These are phyloP conservation scores for Flaveria brownii DNA, from an alignment of 129 eudicot genomes.

Conservation along the genomic window DNA sequence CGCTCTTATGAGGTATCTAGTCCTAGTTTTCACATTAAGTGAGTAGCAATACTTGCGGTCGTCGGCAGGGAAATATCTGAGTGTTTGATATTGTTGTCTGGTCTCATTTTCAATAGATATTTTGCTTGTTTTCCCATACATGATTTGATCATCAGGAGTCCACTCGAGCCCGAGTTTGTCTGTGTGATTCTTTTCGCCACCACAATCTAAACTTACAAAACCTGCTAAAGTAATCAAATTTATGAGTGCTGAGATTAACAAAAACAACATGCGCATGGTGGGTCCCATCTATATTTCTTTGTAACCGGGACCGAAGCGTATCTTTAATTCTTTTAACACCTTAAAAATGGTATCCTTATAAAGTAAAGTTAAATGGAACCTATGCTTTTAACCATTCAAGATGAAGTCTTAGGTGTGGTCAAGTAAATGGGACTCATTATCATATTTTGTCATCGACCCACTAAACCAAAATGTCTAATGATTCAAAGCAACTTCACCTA, in stretches of 20 bases:
- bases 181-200: constrained; percentile 66
- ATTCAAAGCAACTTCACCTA: background rate
- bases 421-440: background rate
- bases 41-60: constrained; percentile 84
- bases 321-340: background rate
- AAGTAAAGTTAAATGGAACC: background rate
- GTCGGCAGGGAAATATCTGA: constrained; percentile 87
- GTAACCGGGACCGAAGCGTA: constrained; percentile 66
- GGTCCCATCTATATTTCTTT: constrained; percentile 68
- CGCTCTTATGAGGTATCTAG: constrained; percentile 84
- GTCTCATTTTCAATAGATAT: constrained; percentile 64
- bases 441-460: background rate
- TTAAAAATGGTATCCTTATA: background rate
- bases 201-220: constrained; percentile 85
- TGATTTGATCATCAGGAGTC: constrained; percentile 65
- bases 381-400: background rate
- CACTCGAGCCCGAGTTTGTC: constrained; percentile 76
- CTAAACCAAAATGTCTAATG: background rate
- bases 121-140: constrained; percentile 49
- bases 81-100: constrained; percentile 57
- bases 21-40: constrained; percentile 66
- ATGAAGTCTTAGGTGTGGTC: background rate
- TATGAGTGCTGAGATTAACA: constrained; percentile 37
- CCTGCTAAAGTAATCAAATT: constrained; percentile 45
- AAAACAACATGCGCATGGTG: constrained; percentile 47